Base-by-base conservation (phyloP, 2,329 filamentous ascomycete species). In the Colletotrichum paranaense region DNA sequence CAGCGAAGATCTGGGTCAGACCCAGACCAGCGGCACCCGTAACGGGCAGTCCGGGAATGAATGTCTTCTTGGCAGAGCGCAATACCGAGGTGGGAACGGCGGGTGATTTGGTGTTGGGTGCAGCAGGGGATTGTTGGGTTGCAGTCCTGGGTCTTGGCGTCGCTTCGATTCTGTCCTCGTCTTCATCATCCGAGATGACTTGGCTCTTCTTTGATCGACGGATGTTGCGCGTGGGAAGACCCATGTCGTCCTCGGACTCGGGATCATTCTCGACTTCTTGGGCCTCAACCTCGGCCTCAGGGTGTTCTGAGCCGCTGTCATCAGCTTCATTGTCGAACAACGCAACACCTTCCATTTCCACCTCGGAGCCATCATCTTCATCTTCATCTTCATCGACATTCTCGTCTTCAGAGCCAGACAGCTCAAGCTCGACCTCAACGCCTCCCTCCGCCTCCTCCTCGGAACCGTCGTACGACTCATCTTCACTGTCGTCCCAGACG, bases 1-100 rank as follows among this genome's bases (percentile, higher is more conserved):
- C 94, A 5, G 93, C 94, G 80, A 98, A 98, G 75, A 97, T 96
- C 78, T 98, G 95, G 0, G 95, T 97, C 57, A 98, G 87, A 11
- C 94, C 93, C 55, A 97, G 84, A 3, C 91, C 91, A 46, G 90
- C 91, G 26, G 90, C 87, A 0, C 87, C 89, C 26, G 87, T 82
- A 4, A 92, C 86, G 2, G 92, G 89, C 24, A 94, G 83, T 1
- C 91, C 92, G 4, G 92, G 93, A 71, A 94, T 93, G 76, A 93
- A 92, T 0, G 86, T 88, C 82, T 93, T 93, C 72, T 88, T 92
- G 2, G 91, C 91, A 4, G 91, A 93, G 53, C 92, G 89, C n/a
- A 93, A 80, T 2, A 92, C 90, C 0, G 92, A 93, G 19, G 87
- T 90, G 4, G 92, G 92, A 14, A 84, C 84, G n/a, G 82, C 84